Percentiles rank a stretch among this genome's conserved stretches.
These are phyloP conservation scores for Skeletonema menzelii DNA, from an alignment of 108 stramenopile genomes.

Conservation along the genomic window DNA sequence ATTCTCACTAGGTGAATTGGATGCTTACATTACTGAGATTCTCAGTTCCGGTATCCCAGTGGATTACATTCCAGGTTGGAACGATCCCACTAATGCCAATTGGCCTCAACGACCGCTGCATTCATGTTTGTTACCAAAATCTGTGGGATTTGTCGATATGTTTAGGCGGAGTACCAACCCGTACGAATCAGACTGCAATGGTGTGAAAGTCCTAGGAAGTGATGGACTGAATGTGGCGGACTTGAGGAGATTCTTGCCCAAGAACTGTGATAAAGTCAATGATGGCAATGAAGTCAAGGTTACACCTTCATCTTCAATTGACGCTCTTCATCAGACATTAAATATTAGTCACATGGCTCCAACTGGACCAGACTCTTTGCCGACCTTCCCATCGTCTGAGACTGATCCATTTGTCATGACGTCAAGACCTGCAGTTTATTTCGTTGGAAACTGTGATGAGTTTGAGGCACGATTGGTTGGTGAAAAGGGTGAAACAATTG, in stretches of 20 bases:
- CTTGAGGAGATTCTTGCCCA: conserved; percentile 56
- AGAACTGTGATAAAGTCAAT: conserved; percentile 10
- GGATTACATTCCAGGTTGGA: conserved; percentile 74
- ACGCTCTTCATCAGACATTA: conserved; percentile 65
- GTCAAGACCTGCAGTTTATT: conserved; percentile 55
- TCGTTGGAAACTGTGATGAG: conserved; percentile 61
- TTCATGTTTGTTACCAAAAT: conserved; percentile 63
- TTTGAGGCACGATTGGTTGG: conserved; percentile 59
- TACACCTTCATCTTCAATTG: conserved; percentile 15
- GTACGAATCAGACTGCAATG: conserved; percentile 50
- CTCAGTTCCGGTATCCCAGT: conserved; percentile 63
- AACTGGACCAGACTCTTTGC: conserved; percentile 86
- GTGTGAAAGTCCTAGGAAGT: conserved; percentile 60
- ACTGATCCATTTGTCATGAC: conserved; percentile 80
- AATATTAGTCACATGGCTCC: conserved; percentile 78
- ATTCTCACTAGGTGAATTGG: conserved; percentile 52
- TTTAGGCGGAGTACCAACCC: conserved; percentile 77
- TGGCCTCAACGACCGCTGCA: conserved; percentile 88
- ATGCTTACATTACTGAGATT: conserved; percentile 59
- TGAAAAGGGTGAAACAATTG: conserved; percentile 22
- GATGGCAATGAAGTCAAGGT: conserved; percentile 5
- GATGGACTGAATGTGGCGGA: conserved; percentile 78
- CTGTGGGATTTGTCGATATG: conserved; percentile 38
- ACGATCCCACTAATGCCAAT: conserved; percentile 87
- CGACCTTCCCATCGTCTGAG: conserved; percentile 70